These are phyloP conservation scores for Chenopodium suecicum DNA, from an alignment of 148 eudicot genomes.

Conservation along the genomic window DNA sequence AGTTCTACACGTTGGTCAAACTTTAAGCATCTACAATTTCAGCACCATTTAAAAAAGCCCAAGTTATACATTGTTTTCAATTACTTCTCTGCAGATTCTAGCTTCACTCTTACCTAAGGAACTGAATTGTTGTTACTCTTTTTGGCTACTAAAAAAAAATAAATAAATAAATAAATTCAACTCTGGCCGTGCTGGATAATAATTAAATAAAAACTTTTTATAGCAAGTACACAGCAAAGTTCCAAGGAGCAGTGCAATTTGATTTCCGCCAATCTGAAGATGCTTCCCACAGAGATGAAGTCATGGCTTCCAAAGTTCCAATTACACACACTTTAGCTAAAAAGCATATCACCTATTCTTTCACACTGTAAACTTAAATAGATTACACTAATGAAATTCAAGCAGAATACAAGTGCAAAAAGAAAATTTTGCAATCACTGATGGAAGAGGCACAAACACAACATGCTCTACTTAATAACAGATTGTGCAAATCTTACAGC, in stretches of 20 bases:
- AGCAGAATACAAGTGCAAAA: not conserved
- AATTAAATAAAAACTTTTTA: not conserved
- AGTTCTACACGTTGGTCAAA: not conserved
- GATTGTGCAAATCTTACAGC: not conserved
- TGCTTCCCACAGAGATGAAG: not conserved
- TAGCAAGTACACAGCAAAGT: not conserved
- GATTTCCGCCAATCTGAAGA: not conserved
- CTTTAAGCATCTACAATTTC: not conserved
- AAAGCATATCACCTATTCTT: not conserved
- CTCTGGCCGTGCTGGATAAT: not conserved
- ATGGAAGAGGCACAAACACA: not conserved
- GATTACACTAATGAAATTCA: not conserved
- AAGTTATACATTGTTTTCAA: not conserved
- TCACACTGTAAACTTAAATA: not conserved
- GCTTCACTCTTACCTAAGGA: not conserved
- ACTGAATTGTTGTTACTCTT: not conserved
- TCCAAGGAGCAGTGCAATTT: not conserved
- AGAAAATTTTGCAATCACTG: not conserved
- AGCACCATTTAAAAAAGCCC: not conserved
- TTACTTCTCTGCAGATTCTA: not conserved
- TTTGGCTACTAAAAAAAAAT: too few relatives aligned
- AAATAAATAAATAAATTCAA: not conserved
- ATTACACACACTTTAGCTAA: not conserved
- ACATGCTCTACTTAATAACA: not conserved
- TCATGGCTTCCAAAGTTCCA: not conserved